Evolutionary conservation across 1,139 yeast genomes (phyloP), one percentile per base, ranked within the genome.

Genomic region (Yamadazyma songkhlaensis): DNA sequence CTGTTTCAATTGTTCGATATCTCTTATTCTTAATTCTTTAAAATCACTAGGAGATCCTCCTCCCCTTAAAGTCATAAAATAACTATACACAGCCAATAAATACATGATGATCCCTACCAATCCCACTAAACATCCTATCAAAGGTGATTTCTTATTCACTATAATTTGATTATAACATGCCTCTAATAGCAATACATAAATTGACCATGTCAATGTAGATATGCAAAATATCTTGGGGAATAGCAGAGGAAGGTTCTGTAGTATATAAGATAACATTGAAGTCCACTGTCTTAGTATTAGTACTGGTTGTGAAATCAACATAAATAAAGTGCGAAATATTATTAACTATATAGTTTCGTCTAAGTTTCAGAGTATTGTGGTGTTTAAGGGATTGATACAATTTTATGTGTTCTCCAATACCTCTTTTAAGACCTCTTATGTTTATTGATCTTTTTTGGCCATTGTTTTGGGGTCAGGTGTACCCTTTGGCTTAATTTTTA

Each of bases 151-250:
- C 32, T 46, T 37, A 20, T 38, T 33, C 11, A 40, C 24, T 35
- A 48, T 37, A 31, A 58, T 31, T 36, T 53, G 51, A 29, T 49
- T 37, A 37, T 46, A 48, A 34, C 55, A 50, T 3, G 47, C 54
- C 9, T 48, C 49, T 21, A 43, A 36, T 10, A 53, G 13, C 29
- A 70, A 55, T 0, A 72, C 78, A 46, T 68, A 78, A 21, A 73
- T 51, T 0, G 85, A 77, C 89, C 94, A 85, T 0, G 76, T 44
- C 33, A 81, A 59, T 3, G 79, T 54, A 3, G 60, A 46, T 8
- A 76, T 64, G 41, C 82, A 80, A 27, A 79, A 58, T 0, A 71
- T 64, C 44, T 81, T 76, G 22, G 95, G 95, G 49, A 84, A 77
- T 12, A 75, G 51, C 12, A 71, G 57, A 3, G 80, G 70, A 30